Base-by-base conservation (phyloP, 352 stramenopile species). In the Phytophthora syringae region DNA sequence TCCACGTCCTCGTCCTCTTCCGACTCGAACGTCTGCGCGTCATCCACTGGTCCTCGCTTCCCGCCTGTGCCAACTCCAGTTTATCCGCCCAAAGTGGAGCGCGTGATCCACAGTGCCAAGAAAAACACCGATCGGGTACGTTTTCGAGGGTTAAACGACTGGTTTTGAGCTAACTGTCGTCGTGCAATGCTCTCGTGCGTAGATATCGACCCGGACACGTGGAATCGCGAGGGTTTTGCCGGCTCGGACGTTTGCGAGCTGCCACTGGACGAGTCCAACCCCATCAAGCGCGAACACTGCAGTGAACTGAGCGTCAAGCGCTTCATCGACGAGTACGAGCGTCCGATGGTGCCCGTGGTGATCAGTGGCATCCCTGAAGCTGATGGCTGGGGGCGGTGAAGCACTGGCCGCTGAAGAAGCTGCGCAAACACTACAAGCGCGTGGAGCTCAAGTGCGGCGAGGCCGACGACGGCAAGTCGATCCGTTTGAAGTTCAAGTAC, bases 251-350 rank as follows among this genome's bases (percentile, higher is more conserved):
- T 94, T 50, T 94, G 86, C 44, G 86, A 93, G 27, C 69, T 93
- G 65, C 77, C 79, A 42, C 58, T 94, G 57, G 84, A 87, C 52
- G 80, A 88, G 48, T 80, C 82, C 4, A 86, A 88, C 34, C 58
- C 65, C 7, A 80, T 97, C 50, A 79, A 83, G 65, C 76, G 86
- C 51, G 87, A 96, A 58, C 74, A 88, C 49, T 88, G 77, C 67
- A 86, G 77, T 27, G 78, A 96, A 32, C 59, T 97, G 39, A 92
- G 69, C 12, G 74, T 95, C 13, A 77, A 92, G 56, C 70, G 88
- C 13, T 97, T 97, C 62, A 89, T 93, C 32, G 67, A 91, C 9
- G 79, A 94, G 64, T 97, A 94, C 60, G 90, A 97, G 55, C 86
- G 69, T 37, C 79, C 78, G 7, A 75, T 39, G 32, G 51, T 93